Conservation (phyloP, 2,329 filamentous ascomycete species). For the Pseudomassariella vexata region DNA sequence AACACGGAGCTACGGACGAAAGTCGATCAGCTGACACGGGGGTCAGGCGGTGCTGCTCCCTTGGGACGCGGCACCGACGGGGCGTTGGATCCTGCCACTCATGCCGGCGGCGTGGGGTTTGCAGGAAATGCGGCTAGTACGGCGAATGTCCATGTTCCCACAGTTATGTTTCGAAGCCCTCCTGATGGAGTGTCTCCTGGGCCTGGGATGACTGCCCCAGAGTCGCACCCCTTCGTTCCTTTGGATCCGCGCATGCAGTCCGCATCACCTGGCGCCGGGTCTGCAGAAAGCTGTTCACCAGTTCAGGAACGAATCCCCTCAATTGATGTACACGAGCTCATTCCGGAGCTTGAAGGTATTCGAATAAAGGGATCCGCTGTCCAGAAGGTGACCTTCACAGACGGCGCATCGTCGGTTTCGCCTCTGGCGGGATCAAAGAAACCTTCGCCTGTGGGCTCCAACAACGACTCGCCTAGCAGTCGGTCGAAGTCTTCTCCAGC, state of each 20-base stretch:
- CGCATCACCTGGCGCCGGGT: constrained; percentile 19
- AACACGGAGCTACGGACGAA: constrained; percentile 1
- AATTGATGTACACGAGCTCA: constrained; percentile 53
- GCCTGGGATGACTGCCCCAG: constrained; percentile 24
- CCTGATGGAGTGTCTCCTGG: constrained; percentile 14
- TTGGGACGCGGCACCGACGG: too few relatives aligned
- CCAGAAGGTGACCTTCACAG: constrained; percentile 45
- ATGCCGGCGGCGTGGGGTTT: constrained; percentile 10
- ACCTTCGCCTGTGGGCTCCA: constrained; percentile 22
- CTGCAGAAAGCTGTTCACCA: constrained; percentile 8
- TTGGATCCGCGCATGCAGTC: constrained; percentile 40
- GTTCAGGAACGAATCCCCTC: constrained; percentile 33
- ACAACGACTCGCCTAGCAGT: constrained; percentile 19
- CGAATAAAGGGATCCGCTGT: constrained; percentile 49
- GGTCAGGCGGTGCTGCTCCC: too few relatives aligned
- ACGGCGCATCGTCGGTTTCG: constrained; percentile 18
- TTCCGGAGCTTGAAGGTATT: constrained; percentile 55
- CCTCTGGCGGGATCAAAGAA: constrained; percentile 19
- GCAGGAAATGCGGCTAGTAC: constrained; percentile 8
- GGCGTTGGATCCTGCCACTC: too few relatives aligned
- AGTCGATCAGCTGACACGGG: neutral
- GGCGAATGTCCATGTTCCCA: constrained; percentile 9
- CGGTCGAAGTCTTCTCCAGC: constrained; percentile 25
- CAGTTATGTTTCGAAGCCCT: constrained; percentile 11
- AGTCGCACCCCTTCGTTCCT: constrained; percentile 30